Percentiles rank a stretch among this genome's conserved stretches.
These are phyloP conservation scores for Claviceps sorghi DNA, from an alignment of 2,329 filamentous ascomycete species.

Conservation along the genomic window DNA sequence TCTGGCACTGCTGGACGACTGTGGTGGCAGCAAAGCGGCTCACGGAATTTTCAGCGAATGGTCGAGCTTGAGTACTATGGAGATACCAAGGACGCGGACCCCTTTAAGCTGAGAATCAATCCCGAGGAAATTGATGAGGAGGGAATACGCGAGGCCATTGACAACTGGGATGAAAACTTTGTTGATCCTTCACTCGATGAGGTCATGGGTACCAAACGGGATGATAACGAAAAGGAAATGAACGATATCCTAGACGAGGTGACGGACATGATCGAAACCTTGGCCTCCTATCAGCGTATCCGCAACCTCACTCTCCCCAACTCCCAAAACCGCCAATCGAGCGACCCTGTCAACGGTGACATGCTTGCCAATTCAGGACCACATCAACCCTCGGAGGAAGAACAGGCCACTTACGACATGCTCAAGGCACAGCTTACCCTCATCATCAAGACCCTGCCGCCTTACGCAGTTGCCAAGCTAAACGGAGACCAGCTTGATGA, in stretches of 20 bases:
- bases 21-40: conserved; percentile 64
- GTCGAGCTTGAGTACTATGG: conserved; percentile 38
- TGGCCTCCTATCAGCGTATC: conserved; percentile 66
- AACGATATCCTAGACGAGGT: conserved; percentile 61
- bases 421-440: conserved; percentile 61
- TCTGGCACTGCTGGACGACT: conserved; percentile 52
- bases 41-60: conserved; percentile 48
- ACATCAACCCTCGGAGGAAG: conserved; percentile 51
- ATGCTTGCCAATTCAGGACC: conserved; percentile 53
- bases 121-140: conserved; percentile 34
- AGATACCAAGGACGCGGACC: conserved; percentile 23
- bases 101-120: conserved; percentile 19
- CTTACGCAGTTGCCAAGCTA: conserved; percentile 73
- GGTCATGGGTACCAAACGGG: conserved; percentile 34
- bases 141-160: conserved; percentile 37
- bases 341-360: conserved; percentile 50
- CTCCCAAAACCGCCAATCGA: conserved; percentile 44
- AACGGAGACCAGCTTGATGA: conserved; percentile 76
- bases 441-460: conserved; percentile 62
- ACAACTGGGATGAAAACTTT: conserved; percentile 41
- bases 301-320: conserved; percentile 56
- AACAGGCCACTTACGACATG: conserved; percentile 50
- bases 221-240: conserved; percentile 49
- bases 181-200: conserved; percentile 45
- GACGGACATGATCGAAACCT: conserved; percentile 60